phyloP scores from a whole-genome alignment of 345 rosid species.

The Excoecaria cochinchinensis region DNA sequence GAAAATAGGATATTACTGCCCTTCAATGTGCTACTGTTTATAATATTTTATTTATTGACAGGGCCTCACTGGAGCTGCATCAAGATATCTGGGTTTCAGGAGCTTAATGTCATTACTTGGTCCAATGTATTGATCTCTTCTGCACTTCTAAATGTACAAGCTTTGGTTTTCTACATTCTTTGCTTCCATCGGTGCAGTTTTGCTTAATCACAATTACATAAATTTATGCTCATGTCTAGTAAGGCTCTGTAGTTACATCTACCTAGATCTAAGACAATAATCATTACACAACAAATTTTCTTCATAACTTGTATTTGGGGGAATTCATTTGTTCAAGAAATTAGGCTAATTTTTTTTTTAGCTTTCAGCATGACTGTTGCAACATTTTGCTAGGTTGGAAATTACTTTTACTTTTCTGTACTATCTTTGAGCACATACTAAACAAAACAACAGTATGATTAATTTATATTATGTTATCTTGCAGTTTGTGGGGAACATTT shows the following conservation, averaged over 20 bases:
- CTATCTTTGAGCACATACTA: not conserved
- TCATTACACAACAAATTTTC: not conserved
- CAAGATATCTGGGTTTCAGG: conserved; percentile 83
- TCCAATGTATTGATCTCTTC: conserved; percentile 56
- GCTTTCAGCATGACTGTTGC: not conserved
- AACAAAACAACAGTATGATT: too few relatives aligned
- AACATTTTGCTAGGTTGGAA: not conserved
- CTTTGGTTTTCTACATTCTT: conserved; percentile 9
- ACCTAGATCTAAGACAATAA: not conserved
- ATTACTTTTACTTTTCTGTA: not conserved
- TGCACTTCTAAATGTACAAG: conserved; percentile 4
- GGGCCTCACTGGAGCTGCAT: conserved; percentile 87
- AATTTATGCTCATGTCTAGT: not conserved
- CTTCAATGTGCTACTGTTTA: not conserved
- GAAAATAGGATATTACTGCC: not conserved
- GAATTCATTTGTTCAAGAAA: not conserved
- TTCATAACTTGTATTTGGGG: not conserved
- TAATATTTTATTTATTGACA: conserved; percentile 29
- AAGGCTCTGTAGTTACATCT: not conserved
- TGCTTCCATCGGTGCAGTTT: not conserved
- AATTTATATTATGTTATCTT: not conserved
- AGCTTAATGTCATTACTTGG: conserved; percentile 75
- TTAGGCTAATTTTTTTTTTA: not conserved
- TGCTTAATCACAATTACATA: not conserved
- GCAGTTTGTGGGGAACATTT: conserved; percentile 95